A percentile compares a stretch with the other conserved stretches of the same genome.
Evolutionary conservation across 2,329 filamentous ascomycete genomes (phyloP).

Genomic region (Leptodontidium sp.): DNA sequence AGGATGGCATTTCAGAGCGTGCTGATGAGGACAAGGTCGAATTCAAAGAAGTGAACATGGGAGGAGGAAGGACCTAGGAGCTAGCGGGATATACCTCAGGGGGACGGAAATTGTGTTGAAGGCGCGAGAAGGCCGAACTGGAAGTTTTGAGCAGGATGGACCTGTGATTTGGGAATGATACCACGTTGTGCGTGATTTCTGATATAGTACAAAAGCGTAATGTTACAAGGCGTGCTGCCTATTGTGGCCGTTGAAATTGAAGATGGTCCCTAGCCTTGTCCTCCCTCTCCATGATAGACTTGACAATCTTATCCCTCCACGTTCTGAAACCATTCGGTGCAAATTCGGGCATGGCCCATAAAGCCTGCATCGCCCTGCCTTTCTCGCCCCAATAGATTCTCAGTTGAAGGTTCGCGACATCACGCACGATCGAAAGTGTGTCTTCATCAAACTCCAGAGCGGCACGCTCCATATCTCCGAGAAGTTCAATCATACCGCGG

Average conservation of each 20-base stretch:
- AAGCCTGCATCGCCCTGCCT: slow-evolving; percentile 33
- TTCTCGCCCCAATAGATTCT: slow-evolving; percentile 32
- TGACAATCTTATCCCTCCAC: slow-evolving; percentile 41
- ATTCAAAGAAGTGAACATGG: slow-evolving; percentile 25
- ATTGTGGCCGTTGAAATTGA: neutral
- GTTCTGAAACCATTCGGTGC: slow-evolving; percentile 33
- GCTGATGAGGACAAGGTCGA: slow-evolving; percentile 6
- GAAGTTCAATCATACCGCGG: slow-evolving; percentile 35
- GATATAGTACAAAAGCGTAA: slow-evolving; percentile 20
- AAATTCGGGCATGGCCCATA: slow-evolving; percentile 45
- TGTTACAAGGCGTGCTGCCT: slow-evolving; percentile 5
- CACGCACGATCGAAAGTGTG: slow-evolving; percentile 41
- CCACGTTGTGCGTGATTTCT: neutral
- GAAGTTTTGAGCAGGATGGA: neutral
- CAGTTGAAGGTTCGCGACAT: slow-evolving; percentile 36
- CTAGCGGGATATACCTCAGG: neutral
- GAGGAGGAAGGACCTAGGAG: slow-evolving; percentile 6
- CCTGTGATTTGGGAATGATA: neutral
- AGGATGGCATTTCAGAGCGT: neutral
- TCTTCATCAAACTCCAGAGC: slow-evolving; percentile 45
- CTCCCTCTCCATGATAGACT: slow-evolving; percentile 26
- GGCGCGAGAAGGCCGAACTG: neutral
- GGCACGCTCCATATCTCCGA: slow-evolving; percentile 46
- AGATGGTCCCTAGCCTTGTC: slow-evolving; percentile 5
- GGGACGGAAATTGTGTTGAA: slow-evolving; percentile 1